Base-by-base conservation (phyloP, 768 basidiomycete species). In the Leccinum variicolor region DNA sequence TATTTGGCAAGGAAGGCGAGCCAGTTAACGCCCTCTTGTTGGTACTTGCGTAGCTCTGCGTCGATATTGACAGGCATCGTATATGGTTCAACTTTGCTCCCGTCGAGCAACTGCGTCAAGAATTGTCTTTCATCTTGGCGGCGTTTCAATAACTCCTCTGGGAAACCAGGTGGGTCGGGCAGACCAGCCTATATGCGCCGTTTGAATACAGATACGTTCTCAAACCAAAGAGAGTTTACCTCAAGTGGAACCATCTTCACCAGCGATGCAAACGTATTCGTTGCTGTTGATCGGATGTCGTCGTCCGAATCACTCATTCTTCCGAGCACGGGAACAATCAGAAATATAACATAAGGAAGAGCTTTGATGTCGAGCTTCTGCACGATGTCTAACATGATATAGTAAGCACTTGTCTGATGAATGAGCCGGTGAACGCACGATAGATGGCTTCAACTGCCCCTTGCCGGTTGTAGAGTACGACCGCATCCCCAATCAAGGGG, bases 221-320 rank as follows among this genome's bases (percentile, higher is more conserved):
- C 19, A 28, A 46, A 31, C 43, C 21, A 43, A 13, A 13, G 25
- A 36, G 5, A 21, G 64, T 79, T 59, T 60, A 94, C 94, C 83
- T 98, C 97, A 0, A 99, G 79, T 6, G 97, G 97, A 13, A 98
- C 93, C 90, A 99, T 96, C 77, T 98, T 98, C 60, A 99, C 92
- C 17, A 99, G 76, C 0, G 93, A 90, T 0, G 97, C 97, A 67
- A 99, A 99, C 0, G 94, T 95, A 68, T 94, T 94, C n/a, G 97
- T 98, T 3, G 97, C 88, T 2, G 93, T 85, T 28, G 96, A 85
- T 26, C 97, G 89, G 43, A 97, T 89, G 58, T 92, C 90, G 59
- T 94, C 93, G 66, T 98, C 87, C 5, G 85, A 69, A 71, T 99
- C 97, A 65, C 94, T 98, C 97, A 98, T 99, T 34, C 97, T 82